phyloP scores from a whole-genome alignment of 2,329 filamentous ascomycete species.

The Pseudocercospora fuligena region DNA sequence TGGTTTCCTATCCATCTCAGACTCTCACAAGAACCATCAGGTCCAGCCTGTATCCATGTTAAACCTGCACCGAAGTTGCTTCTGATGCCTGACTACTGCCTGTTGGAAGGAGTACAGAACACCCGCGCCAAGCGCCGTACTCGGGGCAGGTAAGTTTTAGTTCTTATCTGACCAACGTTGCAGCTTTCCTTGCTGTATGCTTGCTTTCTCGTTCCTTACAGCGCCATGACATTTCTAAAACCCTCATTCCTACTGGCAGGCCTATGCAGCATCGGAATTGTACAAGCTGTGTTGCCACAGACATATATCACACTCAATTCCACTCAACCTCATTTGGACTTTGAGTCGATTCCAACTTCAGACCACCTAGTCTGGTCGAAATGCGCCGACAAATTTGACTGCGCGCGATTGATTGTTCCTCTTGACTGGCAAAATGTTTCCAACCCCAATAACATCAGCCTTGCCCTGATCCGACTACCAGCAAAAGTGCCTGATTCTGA shows the following conservation, averaged over 20 bases:
- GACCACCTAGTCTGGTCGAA: slow-evolving; percentile 20
- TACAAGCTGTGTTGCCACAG: background rate
- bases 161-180: background rate
- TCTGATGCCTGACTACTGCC: background rate
- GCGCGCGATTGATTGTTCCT: slow-evolving; percentile 54
- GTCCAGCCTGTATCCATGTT: background rate
- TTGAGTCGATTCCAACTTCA: slow-evolving; percentile 20
- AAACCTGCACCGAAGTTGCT: background rate
- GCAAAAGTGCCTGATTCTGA: slow-evolving; percentile 48
- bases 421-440: slow-evolving; percentile 43
- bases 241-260: background rate
- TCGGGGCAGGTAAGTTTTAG: background rate
- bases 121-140: slow-evolving; percentile 2
- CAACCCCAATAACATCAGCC: slow-evolving; percentile 37
- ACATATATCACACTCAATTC: background rate
- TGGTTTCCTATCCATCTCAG: background rate
- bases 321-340: slow-evolving; percentile 22
- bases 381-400: slow-evolving; percentile 55
- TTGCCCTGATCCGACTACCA: slow-evolving; percentile 53
- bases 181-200: background rate
- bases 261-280: background rate
- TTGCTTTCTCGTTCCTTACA: background rate
- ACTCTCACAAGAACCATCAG: background rate
- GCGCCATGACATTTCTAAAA: background rate
- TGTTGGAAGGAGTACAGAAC: background rate